phyloP scores from a whole-genome alignment of 257 asterid genomes.

The Nyctanthes arbortristis region DNA sequence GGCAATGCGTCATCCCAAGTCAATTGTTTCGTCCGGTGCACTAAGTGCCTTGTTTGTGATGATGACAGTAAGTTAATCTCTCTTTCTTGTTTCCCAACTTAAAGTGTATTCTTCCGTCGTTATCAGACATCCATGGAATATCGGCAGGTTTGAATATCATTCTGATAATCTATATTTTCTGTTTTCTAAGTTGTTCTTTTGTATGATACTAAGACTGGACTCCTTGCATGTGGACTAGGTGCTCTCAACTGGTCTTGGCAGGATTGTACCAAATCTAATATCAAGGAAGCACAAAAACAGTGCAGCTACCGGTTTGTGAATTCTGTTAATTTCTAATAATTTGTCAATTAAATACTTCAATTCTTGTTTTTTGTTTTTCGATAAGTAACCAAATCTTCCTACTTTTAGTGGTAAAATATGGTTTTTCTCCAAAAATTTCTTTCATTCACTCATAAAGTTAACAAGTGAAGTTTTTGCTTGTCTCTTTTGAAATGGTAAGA shows the following conservation, averaged over 20 bases:
- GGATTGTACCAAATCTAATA: slow-evolving; percentile 94
- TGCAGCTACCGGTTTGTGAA: slow-evolving; percentile 72
- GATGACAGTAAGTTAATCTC: slow-evolving; percentile 77
- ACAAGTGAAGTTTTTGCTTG: background rate
- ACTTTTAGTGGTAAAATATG: background rate
- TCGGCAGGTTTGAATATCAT: background rate
- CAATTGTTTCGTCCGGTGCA: slow-evolving; percentile 90
- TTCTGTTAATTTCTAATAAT: background rate
- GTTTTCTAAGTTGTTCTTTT: background rate
- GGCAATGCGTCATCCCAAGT: slow-evolving; percentile 99
- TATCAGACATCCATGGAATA: background rate
- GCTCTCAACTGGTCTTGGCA: slow-evolving; percentile 94
- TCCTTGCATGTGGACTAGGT: slow-evolving; percentile 44
- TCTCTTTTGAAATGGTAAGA: background rate
- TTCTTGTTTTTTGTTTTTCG: background rate
- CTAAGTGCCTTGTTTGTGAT: slow-evolving; percentile 90
- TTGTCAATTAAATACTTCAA: background rate
- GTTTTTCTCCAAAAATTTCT: background rate
- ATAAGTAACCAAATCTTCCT: background rate
- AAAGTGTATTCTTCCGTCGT: background rate
- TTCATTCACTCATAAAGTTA: background rate
- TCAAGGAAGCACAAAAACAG: slow-evolving; percentile 97
- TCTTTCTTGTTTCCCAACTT: slow-evolving; percentile 4
- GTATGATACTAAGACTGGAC: slow-evolving; percentile 22
- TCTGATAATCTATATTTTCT: background rate